Evolutionary conservation across 306 rosid species (phyloP).

Genomic region (Sophora flavescens): DNA sequence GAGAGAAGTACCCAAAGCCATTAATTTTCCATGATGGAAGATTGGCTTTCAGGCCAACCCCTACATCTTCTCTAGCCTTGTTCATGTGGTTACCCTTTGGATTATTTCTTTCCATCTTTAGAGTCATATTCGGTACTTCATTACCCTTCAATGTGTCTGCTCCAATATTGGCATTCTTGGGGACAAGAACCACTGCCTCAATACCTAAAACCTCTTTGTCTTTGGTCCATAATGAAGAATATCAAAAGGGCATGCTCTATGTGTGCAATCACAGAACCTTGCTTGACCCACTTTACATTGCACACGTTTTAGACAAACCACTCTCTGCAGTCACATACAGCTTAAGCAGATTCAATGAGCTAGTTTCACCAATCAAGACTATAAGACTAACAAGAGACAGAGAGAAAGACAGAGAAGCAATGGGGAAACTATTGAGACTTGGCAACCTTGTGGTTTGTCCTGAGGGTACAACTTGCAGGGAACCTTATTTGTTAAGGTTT

Average conservation of each 20-base stretch:
- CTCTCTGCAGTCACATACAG: constrained; percentile 70
- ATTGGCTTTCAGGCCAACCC: constrained; percentile 70
- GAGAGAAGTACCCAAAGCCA: constrained; percentile 61
- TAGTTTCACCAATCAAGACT: constrained; percentile 63
- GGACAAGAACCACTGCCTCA: constrained; percentile 52
- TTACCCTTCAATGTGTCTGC: constrained; percentile 55
- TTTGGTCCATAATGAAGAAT: not conserved
- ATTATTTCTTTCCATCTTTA: constrained; percentile 50
- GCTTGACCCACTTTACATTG: constrained; percentile 70
- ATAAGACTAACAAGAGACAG: constrained; percentile 62
- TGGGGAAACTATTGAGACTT: constrained; percentile 53
- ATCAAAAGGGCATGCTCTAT: constrained; percentile 56
- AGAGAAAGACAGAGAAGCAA: constrained; percentile 53
- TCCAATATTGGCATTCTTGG: constrained; percentile 70
- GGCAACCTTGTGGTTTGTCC: constrained; percentile 79
- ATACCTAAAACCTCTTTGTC: constrained; percentile 21
- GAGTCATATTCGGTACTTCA: constrained; percentile 44
- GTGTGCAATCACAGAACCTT: constrained; percentile 85
- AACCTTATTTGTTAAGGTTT: constrained; percentile 76
- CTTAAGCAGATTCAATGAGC: constrained; percentile 61
- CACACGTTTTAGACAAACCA: constrained; percentile 48
- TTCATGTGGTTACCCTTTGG: constrained; percentile 78
- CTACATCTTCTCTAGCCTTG: constrained; percentile 53
- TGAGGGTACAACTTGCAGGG: constrained; percentile 87
- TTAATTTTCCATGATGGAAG: constrained; percentile 87